Conservation (phyloP, 1,139 yeast genomes). For the Meyerozyma carpophila region DNA sequence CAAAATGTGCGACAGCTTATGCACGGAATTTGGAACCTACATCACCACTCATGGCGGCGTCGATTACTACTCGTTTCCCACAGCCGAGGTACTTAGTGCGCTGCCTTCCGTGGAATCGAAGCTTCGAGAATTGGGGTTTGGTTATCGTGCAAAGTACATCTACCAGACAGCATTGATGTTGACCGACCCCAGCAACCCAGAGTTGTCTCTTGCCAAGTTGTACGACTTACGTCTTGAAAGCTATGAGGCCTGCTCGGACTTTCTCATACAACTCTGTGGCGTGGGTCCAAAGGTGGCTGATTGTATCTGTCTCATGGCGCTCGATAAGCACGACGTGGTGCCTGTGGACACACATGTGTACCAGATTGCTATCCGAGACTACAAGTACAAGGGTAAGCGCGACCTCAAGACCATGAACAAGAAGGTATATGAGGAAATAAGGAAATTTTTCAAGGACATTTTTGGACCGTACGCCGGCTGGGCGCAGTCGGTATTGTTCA, state of each 20-base stretch:
- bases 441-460: slow-evolving; percentile 53
- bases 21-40: slow-evolving; percentile 64
- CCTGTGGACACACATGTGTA: slow-evolving; percentile 98
- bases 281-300: slow-evolving; percentile 99
- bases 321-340: slow-evolving; percentile 81
- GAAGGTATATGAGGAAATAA: slow-evolving; percentile 56
- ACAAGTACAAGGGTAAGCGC: slow-evolving; percentile 49
- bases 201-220: slow-evolving; percentile 27
- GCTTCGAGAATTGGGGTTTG: slow-evolving; percentile 67
- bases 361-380: slow-evolving; percentile 83
- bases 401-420: slow-evolving; percentile 48
- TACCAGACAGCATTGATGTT: slow-evolving; percentile 57
- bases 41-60: slow-evolving; percentile 53
- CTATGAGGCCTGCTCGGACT: slow-evolving; percentile 59
- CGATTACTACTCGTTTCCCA: slow-evolving; percentile 71
- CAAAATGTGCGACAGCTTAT: slow-evolving; percentile 82
- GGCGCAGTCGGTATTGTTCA: slow-evolving; percentile 92
- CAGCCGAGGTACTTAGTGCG: slow-evolving; percentile 43
- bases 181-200: slow-evolving; percentile 31
- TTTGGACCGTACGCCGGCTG: slow-evolving; percentile 97
- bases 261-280: slow-evolving; percentile 66
- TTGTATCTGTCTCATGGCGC: slow-evolving; percentile 81
- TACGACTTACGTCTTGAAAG: slow-evolving; percentile 34
- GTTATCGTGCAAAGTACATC: slow-evolving; percentile 88
- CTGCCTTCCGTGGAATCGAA: slow-evolving; percentile 34